Evolutionary conservation across 1,139 yeast genomes (phyloP).

Genomic region (Geotrichum fermentans): DNA sequence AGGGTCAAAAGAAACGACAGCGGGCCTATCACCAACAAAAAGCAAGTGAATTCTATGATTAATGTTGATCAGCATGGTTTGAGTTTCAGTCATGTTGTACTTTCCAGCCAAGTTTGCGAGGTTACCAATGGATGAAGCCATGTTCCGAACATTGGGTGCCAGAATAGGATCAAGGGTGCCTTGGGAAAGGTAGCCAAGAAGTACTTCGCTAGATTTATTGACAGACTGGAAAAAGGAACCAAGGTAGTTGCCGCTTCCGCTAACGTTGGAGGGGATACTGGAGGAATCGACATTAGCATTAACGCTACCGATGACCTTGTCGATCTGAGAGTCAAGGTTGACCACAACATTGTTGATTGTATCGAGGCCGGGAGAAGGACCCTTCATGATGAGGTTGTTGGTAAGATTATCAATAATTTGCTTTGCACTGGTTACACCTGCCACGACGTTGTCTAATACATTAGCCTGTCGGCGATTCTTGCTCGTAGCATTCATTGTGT

Average conservation of each 20-base stretch:
- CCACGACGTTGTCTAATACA: conserved; percentile 16
- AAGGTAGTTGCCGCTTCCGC: conserved; percentile 27
- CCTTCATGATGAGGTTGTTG: conserved; percentile 24
- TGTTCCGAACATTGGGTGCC: conserved; percentile 12
- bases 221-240: conserved; percentile 34
- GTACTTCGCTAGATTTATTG: conserved; percentile 35
- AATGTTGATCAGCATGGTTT: conserved; percentile 15
- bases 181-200: conserved; percentile 28
- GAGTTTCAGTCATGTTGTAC: conserved; percentile 10
- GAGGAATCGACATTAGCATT: conserved; percentile 27
- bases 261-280: conserved; percentile 29
- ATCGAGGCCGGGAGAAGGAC: conserved; percentile 31
- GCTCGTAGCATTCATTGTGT: not conserved
- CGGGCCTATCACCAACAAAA: too few species aligned
- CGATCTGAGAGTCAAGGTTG: conserved; percentile 36
- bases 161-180: conserved; percentile 18
- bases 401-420: conserved; percentile 29
- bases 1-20: too few species aligned
- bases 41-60: conserved; percentile 16
- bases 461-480: conserved; percentile 6
- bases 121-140: conserved; percentile 21
- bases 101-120: conserved; percentile 17
- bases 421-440: conserved; percentile 25
- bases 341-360: conserved; percentile 30
- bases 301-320: conserved; percentile 30